These are phyloP conservation scores for Kandelia obovata DNA, from an alignment of 345 rosid genomes.

Conservation along the genomic window DNA sequence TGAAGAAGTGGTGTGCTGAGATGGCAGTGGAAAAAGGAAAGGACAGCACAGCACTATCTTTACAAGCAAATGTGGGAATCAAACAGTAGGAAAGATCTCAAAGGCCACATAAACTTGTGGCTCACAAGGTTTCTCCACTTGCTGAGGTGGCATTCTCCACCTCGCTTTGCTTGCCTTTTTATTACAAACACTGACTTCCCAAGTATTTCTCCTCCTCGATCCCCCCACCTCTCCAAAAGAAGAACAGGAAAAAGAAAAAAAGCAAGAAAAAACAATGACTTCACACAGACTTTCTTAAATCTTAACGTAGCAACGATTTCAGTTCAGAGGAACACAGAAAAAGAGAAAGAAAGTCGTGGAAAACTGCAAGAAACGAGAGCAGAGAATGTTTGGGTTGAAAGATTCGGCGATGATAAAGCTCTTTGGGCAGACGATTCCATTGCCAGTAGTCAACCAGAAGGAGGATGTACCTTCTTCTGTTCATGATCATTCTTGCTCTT, in stretches of 20 bases:
- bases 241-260: not conserved
- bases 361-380: not conserved
- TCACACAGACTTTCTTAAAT: not conserved
- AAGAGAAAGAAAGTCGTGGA: not conserved
- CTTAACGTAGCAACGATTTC: not conserved
- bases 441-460: slow-evolving; percentile 11
- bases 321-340: not conserved
- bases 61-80: slow-evolving; percentile 36
- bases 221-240: too few relatives aligned
- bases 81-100: slow-evolving; percentile 34
- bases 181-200: too few relatives aligned
- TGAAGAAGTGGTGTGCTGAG: slow-evolving; percentile 6
- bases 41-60: slow-evolving; percentile 39
- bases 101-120: slow-evolving; percentile 58
- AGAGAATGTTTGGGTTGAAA: slow-evolving; percentile 32
- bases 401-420: slow-evolving; percentile 43
- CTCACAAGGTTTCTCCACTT: slow-evolving; percentile 27
- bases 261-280: too few relatives aligned
- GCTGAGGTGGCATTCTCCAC: slow-evolving; percentile 40
- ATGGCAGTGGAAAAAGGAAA: slow-evolving; percentile 13
- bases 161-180: not conserved
- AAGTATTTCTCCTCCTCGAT: not conserved
- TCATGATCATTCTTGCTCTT: not conserved
- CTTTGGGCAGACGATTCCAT: slow-evolving; percentile 50
- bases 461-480: slow-evolving; percentile 6